Evolutionary conservation across 2,329 filamentous ascomycete genomes (phyloP).

Genomic region (Neurospora crassa): DNA sequence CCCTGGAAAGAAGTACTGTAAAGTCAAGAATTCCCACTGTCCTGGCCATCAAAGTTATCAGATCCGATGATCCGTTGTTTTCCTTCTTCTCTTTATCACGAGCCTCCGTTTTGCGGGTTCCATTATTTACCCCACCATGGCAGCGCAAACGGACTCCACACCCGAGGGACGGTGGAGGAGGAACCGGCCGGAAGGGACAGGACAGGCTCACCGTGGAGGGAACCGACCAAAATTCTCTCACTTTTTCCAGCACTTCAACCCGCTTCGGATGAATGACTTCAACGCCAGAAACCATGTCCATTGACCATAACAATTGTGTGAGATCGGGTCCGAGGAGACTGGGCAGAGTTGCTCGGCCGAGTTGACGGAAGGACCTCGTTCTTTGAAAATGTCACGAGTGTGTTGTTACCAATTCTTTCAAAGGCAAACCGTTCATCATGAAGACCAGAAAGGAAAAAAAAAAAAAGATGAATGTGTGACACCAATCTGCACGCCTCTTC

Average conservation of each 20-base stretch:
- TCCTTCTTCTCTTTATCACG: not conserved
- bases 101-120: not conserved
- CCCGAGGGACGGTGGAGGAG: not conserved
- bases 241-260: not conserved
- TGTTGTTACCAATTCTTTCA: not conserved
- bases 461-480: not conserved
- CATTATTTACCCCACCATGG: not conserved
- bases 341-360: not conserved
- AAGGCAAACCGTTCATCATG: too few relatives aligned
- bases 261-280: not conserved
- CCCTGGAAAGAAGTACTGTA: not conserved
- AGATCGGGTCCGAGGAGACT: not conserved
- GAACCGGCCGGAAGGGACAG: not conserved
- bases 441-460: too few relatives aligned
- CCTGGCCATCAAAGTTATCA: slow-evolving; percentile 8
- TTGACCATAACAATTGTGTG: not conserved
- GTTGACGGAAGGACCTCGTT: not conserved
- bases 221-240: not conserved
- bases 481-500: not conserved
- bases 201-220: too few relatives aligned
- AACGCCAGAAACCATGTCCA: not conserved
- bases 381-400: not conserved
- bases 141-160: not conserved
- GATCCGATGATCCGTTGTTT: slow-evolving; percentile 4
- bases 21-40: not conserved